Conservation (phyloP, 768 basidiomycete species). For the Termitomyces eurrhizus region DNA sequence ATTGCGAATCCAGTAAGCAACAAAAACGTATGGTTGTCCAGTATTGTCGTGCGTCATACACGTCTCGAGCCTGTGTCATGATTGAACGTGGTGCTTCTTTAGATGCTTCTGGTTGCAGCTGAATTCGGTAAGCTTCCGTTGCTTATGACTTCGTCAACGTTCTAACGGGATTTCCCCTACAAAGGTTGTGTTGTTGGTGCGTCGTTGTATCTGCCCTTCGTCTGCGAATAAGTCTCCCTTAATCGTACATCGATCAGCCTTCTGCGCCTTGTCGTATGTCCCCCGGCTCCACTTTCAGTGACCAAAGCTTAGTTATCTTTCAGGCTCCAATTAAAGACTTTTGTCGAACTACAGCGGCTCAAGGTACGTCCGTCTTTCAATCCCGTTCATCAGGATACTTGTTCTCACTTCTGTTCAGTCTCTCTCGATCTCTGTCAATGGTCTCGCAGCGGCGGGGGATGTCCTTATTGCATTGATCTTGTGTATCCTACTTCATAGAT, state of each 20-base stretch:
- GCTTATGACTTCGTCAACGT: neutral
- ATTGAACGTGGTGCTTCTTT: neutral
- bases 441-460: constrained; percentile 41
- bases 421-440: constrained; percentile 42
- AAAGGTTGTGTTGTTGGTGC: constrained; percentile 29
- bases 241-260: constrained; percentile 24
- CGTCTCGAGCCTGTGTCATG: neutral
- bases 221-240: neutral
- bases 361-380: constrained; percentile 23
- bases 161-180: neutral
- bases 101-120: constrained; percentile 30
- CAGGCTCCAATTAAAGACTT: constrained; percentile 32
- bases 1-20: constrained; percentile 35
- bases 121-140: constrained; percentile 32
- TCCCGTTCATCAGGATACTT: neutral
- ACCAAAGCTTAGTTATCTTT: neutral
- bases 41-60: constrained; percentile 28
- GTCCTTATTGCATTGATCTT: constrained; percentile 41
- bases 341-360: constrained; percentile 28
- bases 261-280: constrained; percentile 31
- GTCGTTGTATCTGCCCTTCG: constrained; percentile 3
- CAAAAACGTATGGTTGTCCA: constrained; percentile 29
- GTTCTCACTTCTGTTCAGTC: constrained; percentile 17
- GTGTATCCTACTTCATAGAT: constrained; percentile 36
- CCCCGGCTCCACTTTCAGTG: neutral